These are phyloP conservation scores for Silene coronaria DNA, from an alignment of 179 eudicot genomes.

Conservation along the genomic window DNA sequence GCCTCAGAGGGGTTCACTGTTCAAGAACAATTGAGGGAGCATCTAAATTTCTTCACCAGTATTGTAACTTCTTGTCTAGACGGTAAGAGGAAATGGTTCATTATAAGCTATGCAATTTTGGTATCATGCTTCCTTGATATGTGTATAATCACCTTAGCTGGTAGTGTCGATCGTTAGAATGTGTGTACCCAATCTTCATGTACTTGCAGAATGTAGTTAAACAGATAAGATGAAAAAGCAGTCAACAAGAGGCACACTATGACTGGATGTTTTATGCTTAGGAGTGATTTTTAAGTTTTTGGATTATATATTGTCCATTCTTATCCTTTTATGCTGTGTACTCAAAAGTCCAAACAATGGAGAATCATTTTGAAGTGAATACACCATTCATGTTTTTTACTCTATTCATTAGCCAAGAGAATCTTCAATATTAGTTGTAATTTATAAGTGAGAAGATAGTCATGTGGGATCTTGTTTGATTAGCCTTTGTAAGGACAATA, in stretches of 20 bases:
- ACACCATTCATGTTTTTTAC: too few relatives aligned
- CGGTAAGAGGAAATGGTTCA: slow-evolving; percentile 36
- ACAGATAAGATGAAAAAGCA: background rate
- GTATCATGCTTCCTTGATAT: background rate
- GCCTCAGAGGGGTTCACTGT: slow-evolving; percentile 68
- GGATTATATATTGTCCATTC: background rate
- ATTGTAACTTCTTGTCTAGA: slow-evolving; percentile 35
- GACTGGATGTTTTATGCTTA: background rate
- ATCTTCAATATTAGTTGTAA: too few relatives aligned
- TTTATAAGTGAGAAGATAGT: too few relatives aligned
- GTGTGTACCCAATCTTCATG: slow-evolving; percentile 1
- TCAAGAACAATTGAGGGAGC: slow-evolving; percentile 72
- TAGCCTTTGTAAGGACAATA: too few relatives aligned
- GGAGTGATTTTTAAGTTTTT: background rate
- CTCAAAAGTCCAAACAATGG: background rate
- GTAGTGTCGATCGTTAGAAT: background rate
- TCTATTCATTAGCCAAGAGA: too few relatives aligned
- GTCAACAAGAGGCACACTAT: background rate
- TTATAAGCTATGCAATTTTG: slow-evolving; percentile 2
- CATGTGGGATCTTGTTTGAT: too few relatives aligned
- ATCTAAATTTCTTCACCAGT: slow-evolving; percentile 52
- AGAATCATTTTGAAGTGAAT: background rate
- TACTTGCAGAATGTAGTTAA: background rate
- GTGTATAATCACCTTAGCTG: background rate
- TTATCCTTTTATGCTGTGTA: background rate